Percentiles rank a stretch among this genome's conserved stretches.
phyloP scores from a whole-genome alignment of 768 basidiomycete species.

The Psilocybe tampanensis region DNA sequence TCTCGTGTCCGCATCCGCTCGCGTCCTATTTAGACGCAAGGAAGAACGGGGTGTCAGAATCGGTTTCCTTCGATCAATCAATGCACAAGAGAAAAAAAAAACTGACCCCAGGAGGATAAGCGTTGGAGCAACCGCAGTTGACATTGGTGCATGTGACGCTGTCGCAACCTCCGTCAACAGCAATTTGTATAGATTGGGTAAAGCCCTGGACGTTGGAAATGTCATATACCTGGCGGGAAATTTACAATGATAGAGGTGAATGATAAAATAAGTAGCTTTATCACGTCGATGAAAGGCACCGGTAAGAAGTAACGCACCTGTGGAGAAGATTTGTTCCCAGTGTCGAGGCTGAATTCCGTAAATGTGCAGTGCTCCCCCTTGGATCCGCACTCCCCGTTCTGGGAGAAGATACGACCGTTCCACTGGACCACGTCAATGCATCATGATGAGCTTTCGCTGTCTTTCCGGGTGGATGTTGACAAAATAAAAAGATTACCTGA shows the following conservation, averaged over 20 bases:
- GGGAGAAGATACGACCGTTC: constrained; percentile 43
- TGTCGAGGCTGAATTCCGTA: constrained; percentile 42
- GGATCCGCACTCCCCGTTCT: constrained; percentile 37
- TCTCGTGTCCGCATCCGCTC: constrained; percentile 40
- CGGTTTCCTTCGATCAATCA: too few species aligned
- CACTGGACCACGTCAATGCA: constrained; percentile 27
- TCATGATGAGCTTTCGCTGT: neutral
- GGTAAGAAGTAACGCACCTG: constrained; percentile 18
- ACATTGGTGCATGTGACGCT: constrained; percentile 41
- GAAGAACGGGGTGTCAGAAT: too few species aligned
- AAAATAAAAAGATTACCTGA: constrained; percentile 20
- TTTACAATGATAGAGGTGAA: neutral
- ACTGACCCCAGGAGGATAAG: constrained; percentile 36
- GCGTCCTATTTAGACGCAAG: constrained; percentile 26
- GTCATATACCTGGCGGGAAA: constrained; percentile 35
- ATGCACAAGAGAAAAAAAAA: neutral
- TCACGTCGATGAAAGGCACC: too few species aligned
- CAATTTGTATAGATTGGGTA: constrained; percentile 38
- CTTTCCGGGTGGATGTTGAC: too few species aligned
- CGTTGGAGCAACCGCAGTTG: constrained; percentile 35
- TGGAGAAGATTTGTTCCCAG: constrained; percentile 27
- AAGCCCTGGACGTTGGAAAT: constrained; percentile 48
- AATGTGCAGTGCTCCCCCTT: constrained; percentile 41
- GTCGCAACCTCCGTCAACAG: constrained; percentile 38
- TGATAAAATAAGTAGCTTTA: too few species aligned